Base-by-base conservation (phyloP, 176 grass and related monocot genomes). In the Oryza australiensis region DNA sequence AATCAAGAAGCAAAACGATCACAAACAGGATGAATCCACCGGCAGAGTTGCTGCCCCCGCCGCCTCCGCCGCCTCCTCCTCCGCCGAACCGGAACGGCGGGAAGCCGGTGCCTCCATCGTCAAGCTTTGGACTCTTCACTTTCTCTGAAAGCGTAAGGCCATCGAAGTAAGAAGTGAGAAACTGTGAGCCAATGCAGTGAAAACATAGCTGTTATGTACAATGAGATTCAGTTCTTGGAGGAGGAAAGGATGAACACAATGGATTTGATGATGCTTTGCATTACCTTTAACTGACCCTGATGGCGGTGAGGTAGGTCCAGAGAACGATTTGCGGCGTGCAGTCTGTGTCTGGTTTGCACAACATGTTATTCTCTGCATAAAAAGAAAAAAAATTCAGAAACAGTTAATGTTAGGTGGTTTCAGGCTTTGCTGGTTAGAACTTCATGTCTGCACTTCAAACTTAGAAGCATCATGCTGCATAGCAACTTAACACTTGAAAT, bases 261-360 rank as follows among this genome's bases (percentile, higher is more conserved):
- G 26, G 29, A 3, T 6, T 51, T 70, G 64, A 9, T 62, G 38
- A 13, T 11, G 55, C 40, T 35, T 84, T 84, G 0, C 27, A 57
- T 87, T 87, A 91, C 85, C 89, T 91, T 91, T 91, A 38, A 91
- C 89, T 48, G 77, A 66, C 46, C 84, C 80, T 57, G 85, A 87
- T 16, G 88, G 88, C 26, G 89, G 89, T 72, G 89, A 91, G 34
- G 80, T 87, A 7, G 89, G 71, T 0, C 80, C 81, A 0, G 89
- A 84, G 68, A 80, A 84, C 0, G 85, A 91, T 87, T 87, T 91
- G 48, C 81, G 85, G 1, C 63, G 82, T 5, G 45, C 26, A 2
- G 80, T 87, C 29, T 91, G 89, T 6, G 89, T 91, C 72, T 91
- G 85, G 75, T 87, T 91, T n/a, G 89, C 89, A 14, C 84, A 91